Percentiles rank a stretch among this genome's conserved stretches.
phyloP scores from a whole-genome alignment of 1,139 yeast species.

The Candida neerlandica region DNA sequence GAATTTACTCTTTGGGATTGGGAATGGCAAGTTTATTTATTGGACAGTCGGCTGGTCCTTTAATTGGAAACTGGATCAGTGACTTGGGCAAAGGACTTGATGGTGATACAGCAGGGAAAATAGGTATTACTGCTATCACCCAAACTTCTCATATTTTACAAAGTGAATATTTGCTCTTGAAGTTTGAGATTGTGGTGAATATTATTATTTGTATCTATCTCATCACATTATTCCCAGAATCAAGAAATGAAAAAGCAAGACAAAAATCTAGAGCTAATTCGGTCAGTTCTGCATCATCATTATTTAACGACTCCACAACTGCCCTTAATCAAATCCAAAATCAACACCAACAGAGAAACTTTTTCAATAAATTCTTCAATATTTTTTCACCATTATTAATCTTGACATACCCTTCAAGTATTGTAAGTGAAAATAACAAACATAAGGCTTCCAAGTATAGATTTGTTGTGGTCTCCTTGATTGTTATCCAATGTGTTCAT shows the following conservation, averaged over 20 bases:
- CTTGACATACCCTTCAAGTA: constrained; percentile 14
- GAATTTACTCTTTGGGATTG: constrained; percentile 59
- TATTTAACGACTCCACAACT: background rate
- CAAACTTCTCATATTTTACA: constrained; percentile 15
- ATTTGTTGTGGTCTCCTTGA: constrained; percentile 43
- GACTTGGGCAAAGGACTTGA: constrained; percentile 18
- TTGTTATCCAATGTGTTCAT: constrained; percentile 39
- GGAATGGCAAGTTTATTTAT: constrained; percentile 55
- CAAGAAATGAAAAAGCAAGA: constrained; percentile 51
- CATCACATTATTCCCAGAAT: constrained; percentile 54
- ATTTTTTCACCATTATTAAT: constrained; percentile 44
- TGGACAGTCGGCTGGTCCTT: constrained; percentile 70
- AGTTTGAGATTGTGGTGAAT: constrained; percentile 28
- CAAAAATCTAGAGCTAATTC: constrained; percentile 46
- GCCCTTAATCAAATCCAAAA: constrained; percentile 6
- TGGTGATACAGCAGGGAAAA: constrained; percentile 1
- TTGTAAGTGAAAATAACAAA: constrained; percentile 16
- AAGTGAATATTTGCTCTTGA: constrained; percentile 33
- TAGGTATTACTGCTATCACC: constrained; percentile 3
- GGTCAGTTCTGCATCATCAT: constrained; percentile 6
- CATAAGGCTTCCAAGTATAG: constrained; percentile 22
- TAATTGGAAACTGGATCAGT: constrained; percentile 47
- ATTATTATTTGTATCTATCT: constrained; percentile 30
- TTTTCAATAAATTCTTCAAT: constrained; percentile 13
- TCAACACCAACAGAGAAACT: background rate